Evolutionary conservation across 2,329 filamentous ascomycete species (phyloP), one percentile per base, ranked within the genome.

Genomic region (Mycosphaerella arachidis): DNA sequence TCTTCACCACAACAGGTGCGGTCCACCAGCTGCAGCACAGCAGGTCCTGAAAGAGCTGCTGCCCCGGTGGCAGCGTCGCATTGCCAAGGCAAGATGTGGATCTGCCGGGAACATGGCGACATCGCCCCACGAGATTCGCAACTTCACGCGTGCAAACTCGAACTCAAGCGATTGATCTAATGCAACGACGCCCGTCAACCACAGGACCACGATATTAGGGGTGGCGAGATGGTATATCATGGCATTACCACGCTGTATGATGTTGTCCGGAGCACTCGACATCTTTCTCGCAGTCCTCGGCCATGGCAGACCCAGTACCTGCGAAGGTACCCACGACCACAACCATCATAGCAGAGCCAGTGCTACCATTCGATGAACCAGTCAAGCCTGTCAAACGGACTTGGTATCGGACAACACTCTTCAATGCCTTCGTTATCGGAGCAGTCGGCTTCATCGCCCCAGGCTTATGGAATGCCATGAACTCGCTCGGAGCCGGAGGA

Each of bases 401-500:
- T 56, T 84, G 81, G 81, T 81, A 82, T 62, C 79, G 76, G 55
- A 76, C 76, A 1, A 82, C 80, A 0, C 74, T 84, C 1, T 83
- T 82, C 74, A 82, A 84, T 66, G 80, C 80, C 43, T 79, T 78
- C 52, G 73, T 84, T 16, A 82, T 83, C 50, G 81, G 82, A 12
- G 75, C 73, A 13, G 81, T 82, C 0, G 82, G 80, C 1, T 83
- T 83, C 64, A 72, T 81, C 37, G 78, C 78, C 0, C 79, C 79
- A 0, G 79, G 79, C 0, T 68, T 84, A 3, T 84, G 82, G 81
- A 83, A 82, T 67, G 82, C 82, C 1, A 82, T 84, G 78, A 83
- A 81, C 61, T 73, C 76, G 1, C 71, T 82, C 5, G 81, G 82
- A 16, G 82, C 81, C 0, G 81, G 81, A 43, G 81, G 81, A 29